Percentiles rank a stretch among this genome's conserved stretches.
Evolutionary conservation across 2,329 filamentous ascomycete species (phyloP).

Genomic region (Ophiosphaerella narmari): DNA sequence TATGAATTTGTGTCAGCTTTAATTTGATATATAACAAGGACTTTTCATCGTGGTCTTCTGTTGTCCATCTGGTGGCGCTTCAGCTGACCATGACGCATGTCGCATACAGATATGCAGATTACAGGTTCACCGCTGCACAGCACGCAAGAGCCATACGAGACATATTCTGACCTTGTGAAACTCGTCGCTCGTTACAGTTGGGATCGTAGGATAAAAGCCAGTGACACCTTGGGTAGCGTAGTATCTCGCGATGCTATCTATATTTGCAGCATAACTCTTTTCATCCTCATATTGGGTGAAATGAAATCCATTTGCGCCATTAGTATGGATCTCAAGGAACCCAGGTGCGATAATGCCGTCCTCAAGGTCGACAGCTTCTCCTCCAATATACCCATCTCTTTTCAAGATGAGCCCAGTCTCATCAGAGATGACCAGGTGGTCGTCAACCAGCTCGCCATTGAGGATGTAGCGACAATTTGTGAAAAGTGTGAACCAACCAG

Average conservation of each 20-base stretch:
- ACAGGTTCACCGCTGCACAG: not conserved
- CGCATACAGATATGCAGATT: not conserved
- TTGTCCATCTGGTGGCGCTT: no score
- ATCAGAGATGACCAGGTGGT: constrained; percentile 52
- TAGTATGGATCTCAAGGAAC: constrained; percentile 61
- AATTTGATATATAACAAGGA: no score
- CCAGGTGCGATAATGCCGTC: constrained; percentile 59
- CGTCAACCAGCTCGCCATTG: constrained; percentile 49
- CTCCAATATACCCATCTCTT: constrained; percentile 50
- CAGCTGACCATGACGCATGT: no score
- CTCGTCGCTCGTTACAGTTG: constrained; percentile 54
- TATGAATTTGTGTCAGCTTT: constrained; percentile 20
- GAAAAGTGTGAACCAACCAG: constrained; percentile 53
- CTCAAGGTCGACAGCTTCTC: constrained; percentile 54
- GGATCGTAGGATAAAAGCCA: constrained; percentile 59
- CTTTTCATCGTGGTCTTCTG: no score
- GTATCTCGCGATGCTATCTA: constrained; percentile 54
- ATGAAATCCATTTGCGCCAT: constrained; percentile 59
- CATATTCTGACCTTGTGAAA: constrained; percentile 48
- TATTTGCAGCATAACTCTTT: constrained; percentile 48
- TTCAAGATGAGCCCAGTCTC: constrained; percentile 51
- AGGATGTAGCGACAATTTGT: constrained; percentile 53
- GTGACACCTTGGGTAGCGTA: constrained; percentile 59
- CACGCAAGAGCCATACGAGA: not conserved
- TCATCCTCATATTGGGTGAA: constrained; percentile 56